Evolutionary conservation across 768 basidiomycete species (phyloP), one percentile per base, ranked within the genome.

Genomic region (Sporobolomyces pararoseus): DNA sequence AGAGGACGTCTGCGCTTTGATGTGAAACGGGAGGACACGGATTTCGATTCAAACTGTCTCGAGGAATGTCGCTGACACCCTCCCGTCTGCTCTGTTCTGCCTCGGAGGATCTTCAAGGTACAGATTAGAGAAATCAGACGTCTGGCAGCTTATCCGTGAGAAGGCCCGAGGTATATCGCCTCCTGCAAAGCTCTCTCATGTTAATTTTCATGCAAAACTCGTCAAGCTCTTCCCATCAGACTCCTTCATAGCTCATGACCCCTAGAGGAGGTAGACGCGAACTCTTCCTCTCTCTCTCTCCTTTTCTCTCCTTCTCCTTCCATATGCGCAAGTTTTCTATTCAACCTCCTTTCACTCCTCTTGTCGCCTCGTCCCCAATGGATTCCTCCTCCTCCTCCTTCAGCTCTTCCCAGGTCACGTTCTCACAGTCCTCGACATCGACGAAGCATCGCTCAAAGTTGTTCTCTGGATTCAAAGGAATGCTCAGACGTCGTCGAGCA

Each of bases 371-470:
- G 10, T 3, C 5, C 55, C 44, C 55, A 35, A 35, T 29, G 12
- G 37, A 47, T 21, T 14, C 10, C 21, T 47, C 46, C 46, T 47
- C 46, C 46, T 13, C 21, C 23, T 21, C 46, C 17, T 42, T 42
- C 39, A 17, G 14, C 46, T 47, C 46, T 23, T 23, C 46, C 6
- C 46, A 12, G 21, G 46, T 47, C 10, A 23, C 55, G 37, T 42
- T 21, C 5, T 13, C 32, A 6, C 31, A 31, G 13, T 21, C 25
- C 12, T 42, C 58, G 42, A 46, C 58, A 6, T 13, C n/a, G 14
- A 46, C 21, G 37, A 58, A 46, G 42, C 39, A 46, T 31, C 4
- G 58, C n/a, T 59, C 58, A 13, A 59, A 42, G 58, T 29, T 59
- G 27, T 17, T 59, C 9, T 31, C 58, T 5, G 27, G 42, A 9